phyloP scores from a whole-genome alignment of 2,329 filamentous ascomycete genomes.

The Podosphaera leucotricha region DNA sequence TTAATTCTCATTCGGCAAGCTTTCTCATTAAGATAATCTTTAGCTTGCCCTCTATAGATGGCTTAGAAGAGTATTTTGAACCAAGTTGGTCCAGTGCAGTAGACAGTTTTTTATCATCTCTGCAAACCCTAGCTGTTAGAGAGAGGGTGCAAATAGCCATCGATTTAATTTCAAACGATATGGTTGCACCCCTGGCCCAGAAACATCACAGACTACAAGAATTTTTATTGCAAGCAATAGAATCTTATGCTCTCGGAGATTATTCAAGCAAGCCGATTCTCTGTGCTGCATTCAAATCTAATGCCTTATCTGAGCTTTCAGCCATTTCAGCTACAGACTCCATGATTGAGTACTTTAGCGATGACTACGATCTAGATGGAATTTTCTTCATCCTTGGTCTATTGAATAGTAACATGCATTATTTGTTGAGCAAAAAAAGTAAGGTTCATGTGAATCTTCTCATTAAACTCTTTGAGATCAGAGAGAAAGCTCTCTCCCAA shows the following conservation, averaged over 20 bases:
- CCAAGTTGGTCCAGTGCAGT: conserved; percentile 17
- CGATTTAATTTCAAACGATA: conserved; percentile 23
- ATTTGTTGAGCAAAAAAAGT: neutral
- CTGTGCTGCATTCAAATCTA: neutral
- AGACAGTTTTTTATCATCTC: conserved; percentile 17
- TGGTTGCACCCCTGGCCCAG: conserved; percentile 19
- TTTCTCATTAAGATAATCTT: conserved; percentile 34
- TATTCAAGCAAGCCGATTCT: neutral
- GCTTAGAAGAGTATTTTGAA: conserved; percentile 12
- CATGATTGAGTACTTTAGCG: neutral
- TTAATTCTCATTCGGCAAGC: conserved; percentile 43
- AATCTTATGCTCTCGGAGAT: neutral
- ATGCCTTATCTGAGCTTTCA: neutral
- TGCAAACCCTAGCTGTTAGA: conserved; percentile 5
- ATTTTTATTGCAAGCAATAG: conserved; percentile 19
- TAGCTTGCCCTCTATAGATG: conserved; percentile 18
- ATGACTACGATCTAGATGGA: neutral
- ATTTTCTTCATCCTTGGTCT: neutral
- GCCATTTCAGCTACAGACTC: neutral
- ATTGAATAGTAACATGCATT: neutral
- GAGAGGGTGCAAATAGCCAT: conserved; percentile 14
- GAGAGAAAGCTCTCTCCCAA: neutral
- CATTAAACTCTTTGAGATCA: neutral
- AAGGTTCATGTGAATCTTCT: neutral
- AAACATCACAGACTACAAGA: conserved; percentile 22